phyloP scores from a whole-genome alignment of 306 rosid species.

The Prunus armeniaca region DNA sequence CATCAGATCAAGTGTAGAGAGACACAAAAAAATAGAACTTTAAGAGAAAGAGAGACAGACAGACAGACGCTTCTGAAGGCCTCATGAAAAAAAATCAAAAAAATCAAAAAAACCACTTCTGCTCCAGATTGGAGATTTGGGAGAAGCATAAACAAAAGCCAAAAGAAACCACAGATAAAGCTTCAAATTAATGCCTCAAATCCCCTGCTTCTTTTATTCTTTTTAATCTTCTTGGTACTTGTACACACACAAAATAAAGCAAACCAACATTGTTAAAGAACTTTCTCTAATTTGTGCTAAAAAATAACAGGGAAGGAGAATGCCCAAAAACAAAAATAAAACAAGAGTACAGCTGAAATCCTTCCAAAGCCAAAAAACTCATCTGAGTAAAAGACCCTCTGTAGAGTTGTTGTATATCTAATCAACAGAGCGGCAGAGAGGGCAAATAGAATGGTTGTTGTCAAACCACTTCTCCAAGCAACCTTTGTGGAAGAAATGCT shows the following conservation, averaged over 20 bases:
- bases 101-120: neutral
- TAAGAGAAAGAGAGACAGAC: too few species aligned
- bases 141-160: too few species aligned
- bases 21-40: too few species aligned
- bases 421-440: conserved; percentile 69
- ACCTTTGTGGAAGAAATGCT: conserved; percentile 72
- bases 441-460: conserved; percentile 57
- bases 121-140: neutral
- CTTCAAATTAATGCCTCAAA: neutral
- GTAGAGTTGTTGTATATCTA: neutral
- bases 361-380: neutral
- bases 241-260: neutral
- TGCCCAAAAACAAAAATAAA: neutral
- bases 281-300: neutral
- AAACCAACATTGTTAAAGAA: neutral
- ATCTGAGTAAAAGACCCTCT: too few species aligned
- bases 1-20: too few species aligned
- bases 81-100: too few species aligned
- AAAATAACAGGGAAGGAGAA: neutral
- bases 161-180: too few species aligned
- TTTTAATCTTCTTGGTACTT: neutral
- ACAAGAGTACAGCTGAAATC: neutral
- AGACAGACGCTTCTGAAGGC: too few species aligned
- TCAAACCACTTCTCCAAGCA: conserved; percentile 79
- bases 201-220: neutral